phyloP scores from a whole-genome alignment of 164 flowering plant genomes.

The Warburgia ugandensis region DNA sequence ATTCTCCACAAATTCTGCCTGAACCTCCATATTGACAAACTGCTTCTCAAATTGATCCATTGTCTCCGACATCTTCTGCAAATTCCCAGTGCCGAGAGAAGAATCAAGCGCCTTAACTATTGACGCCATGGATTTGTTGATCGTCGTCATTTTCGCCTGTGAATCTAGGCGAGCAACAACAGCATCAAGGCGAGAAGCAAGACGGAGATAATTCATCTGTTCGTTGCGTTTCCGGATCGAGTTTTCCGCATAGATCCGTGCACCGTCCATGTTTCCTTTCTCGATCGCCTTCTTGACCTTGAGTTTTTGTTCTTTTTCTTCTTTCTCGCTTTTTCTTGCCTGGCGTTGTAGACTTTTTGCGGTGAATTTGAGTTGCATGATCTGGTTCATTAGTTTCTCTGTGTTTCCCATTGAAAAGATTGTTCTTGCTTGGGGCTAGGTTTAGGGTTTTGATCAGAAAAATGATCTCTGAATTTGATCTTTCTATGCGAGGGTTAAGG shows the following conservation, averaged over 20 bases:
- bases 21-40: conserved; percentile 26
- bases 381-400: conserved; percentile 26
- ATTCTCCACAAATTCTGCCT: conserved; percentile 19
- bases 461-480: no score
- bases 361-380: conserved; percentile 20
- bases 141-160: conserved; percentile 12
- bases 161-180: conserved; percentile 18
- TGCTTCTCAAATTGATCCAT: conserved; percentile 21
- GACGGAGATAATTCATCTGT: conserved; percentile 21
- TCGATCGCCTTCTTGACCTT: conserved; percentile 25
- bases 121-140: conserved; percentile 16
- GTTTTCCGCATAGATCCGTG: conserved; percentile 21
- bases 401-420: conserved; percentile 11
- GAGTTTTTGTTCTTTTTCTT: conserved; percentile 19
- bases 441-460: no score
- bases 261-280: conserved; percentile 25
- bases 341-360: conserved; percentile 20
- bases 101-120: conserved; percentile 20
- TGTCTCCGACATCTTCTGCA: conserved; percentile 22
- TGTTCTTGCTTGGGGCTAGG: no score
- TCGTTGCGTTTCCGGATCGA: conserved; percentile 21
- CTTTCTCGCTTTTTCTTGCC: conserved; percentile 22
- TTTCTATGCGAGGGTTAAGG: no score
- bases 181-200: conserved; percentile 22
- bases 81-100: conserved; percentile 13